A percentile compares a stretch with the other conserved stretches of the same genome.
Conservation (phyloP, 176 grass and related monocot species). For the Lolium perenne region DNA sequence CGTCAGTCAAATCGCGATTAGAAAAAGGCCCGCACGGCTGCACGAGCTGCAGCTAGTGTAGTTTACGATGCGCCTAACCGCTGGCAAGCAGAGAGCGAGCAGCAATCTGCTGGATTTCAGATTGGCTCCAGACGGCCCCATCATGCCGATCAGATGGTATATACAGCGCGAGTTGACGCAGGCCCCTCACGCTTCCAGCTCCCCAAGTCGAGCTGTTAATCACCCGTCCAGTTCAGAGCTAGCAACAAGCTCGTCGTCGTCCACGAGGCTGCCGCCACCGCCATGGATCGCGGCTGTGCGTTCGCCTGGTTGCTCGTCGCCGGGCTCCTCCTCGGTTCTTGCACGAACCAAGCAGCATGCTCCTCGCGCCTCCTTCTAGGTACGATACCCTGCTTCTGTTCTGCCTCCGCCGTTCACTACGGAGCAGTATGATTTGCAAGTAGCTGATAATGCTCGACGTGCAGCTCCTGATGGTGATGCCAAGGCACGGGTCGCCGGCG, state of each 20-base stretch:
- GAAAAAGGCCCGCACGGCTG: not conserved
- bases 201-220: not conserved
- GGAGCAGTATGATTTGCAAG: not conserved
- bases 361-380: slow-evolving; percentile 4
- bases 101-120: slow-evolving; percentile 19
- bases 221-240: not conserved
- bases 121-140: not conserved
- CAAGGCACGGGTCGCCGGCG: not conserved
- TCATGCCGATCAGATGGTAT: not conserved
- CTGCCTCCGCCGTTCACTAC: not conserved
- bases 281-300: not conserved
- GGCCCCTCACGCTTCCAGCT: not conserved
- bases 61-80: not conserved
- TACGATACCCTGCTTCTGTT: not conserved
- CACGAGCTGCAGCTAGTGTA: not conserved
- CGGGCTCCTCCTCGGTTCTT: slow-evolving; percentile 1
- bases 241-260: not conserved
- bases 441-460: not conserved
- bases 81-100: not conserved
- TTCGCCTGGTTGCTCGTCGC: not conserved
- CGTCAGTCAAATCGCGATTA: not conserved
- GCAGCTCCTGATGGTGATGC: not conserved
- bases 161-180: not conserved
- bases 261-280: not conserved
- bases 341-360: not conserved